These are phyloP conservation scores for Diaporthe sp. DNA, from an alignment of 2,329 filamentous ascomycete genomes.

Conservation along the genomic window DNA sequence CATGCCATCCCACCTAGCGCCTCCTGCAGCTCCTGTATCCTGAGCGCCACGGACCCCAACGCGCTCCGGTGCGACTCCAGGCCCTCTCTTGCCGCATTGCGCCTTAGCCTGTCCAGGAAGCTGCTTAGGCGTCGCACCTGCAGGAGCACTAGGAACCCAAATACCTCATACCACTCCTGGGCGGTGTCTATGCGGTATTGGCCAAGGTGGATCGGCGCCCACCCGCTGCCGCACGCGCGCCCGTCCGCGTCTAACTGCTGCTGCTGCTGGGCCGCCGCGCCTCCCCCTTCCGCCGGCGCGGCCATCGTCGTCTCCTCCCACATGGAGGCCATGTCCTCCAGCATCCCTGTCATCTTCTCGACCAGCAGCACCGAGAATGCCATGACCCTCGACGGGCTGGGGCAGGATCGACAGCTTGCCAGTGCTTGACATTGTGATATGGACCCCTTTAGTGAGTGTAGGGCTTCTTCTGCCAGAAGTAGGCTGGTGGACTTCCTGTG, in stretches of 20 bases:
- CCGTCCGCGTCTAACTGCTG: not conserved
- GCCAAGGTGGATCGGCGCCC: constrained; percentile 15
- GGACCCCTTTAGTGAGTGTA: constrained; percentile 16
- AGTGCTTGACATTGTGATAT: constrained; percentile 25
- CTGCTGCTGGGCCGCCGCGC: not conserved
- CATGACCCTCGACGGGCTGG: constrained; percentile 20
- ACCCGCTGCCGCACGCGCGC: not conserved
- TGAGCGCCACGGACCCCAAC: not conserved
- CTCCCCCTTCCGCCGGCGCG: not conserved
- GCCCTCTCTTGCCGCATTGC: not conserved
- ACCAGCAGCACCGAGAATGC: constrained; percentile 8
- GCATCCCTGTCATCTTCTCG: constrained; percentile 27
- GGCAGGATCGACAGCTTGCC: constrained; percentile 6
- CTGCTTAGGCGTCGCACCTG: constrained; percentile 26
- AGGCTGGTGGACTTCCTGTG: constrained; percentile 5
- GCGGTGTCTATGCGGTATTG: constrained; percentile 9
- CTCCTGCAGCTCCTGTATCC: constrained; percentile 22
- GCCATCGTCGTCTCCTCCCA: not conserved
- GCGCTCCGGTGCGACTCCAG: constrained; percentile 12
- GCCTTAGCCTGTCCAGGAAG: constrained; percentile 1
- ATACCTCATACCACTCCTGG: constrained; percentile 8
- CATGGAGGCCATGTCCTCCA: constrained; percentile 26
- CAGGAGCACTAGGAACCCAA: constrained; percentile 18
- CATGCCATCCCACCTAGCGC: constrained; percentile 19
- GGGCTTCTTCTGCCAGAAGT: not conserved